Base-by-base conservation (phyloP, 495 filamentous ascomycete species). In the Aspergillus campestris region DNA sequence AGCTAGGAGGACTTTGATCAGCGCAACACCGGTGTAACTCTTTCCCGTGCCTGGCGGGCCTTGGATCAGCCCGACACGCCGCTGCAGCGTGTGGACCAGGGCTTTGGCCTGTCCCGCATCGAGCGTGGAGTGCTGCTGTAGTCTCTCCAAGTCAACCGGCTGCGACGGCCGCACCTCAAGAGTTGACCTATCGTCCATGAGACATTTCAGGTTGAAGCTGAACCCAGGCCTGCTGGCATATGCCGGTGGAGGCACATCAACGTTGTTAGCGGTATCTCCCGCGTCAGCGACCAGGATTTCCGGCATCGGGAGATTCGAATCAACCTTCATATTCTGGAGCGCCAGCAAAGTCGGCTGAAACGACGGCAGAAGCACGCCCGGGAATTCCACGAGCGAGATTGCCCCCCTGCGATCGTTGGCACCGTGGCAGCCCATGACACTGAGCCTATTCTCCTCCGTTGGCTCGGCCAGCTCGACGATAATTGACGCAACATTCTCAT, bases 41-140 rank as follows among this genome's bases (percentile, higher is more conserved):
- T 94, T 92, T 4, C 87, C 87, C 3, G 86, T 90, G 1, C 87
- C 87, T 4, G 87, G 87, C 0, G 87, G 87, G 0, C 87, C 87
- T 69, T 92, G 85, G 29, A 90, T 84, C 0, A 89, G 63, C 6
- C 78, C 78, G 15, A 88, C 49, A 5, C 63, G 62, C 3, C 72
- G 68, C 2, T 66, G 71, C 3, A 94, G 63, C 11, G 78, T 66
- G 27, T 70, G 56, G 3, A 84, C 55, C 11, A 87, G 57, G 4
- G 81, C 77, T 0, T 56, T 34, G 10, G 73, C 72, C 55, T 94
- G 83, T 0, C 69, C 72, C 24, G 68, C 49, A 47, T 87, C 83
- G 2, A 85, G 72, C 4, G 57, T 69, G 1, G 79, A 73, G 34
- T 60, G 48, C 3, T 58, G 43, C n/a, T 53, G 48, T 9, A 84